Conservation (phyloP, 2,329 filamentous ascomycete genomes). For the Metarhizium robertsii region DNA sequence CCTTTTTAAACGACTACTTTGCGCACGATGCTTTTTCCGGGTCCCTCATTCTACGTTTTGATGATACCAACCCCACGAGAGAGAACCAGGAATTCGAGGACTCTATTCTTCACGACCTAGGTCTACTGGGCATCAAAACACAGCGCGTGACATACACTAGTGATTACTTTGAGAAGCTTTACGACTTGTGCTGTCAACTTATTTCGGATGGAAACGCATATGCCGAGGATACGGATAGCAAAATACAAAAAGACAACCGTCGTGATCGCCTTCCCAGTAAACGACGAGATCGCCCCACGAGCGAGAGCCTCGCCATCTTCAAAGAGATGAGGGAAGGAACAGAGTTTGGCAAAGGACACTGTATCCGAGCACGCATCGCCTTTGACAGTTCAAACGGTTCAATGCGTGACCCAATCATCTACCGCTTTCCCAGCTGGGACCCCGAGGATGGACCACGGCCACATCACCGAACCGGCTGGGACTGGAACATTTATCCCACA, state of each 20-base stretch:
- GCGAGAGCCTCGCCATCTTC: constrained; percentile 78
- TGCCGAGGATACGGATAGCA: constrained; percentile 77
- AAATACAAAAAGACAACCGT: constrained; percentile 71
- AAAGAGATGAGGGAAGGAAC: constrained; percentile 87
- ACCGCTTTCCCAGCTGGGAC: constrained; percentile 47
- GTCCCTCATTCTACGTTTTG: constrained; percentile 75
- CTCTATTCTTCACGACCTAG: constrained; percentile 76
- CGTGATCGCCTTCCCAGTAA: constrained; percentile 56
- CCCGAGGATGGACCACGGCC: constrained; percentile 49
- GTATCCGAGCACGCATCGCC: constrained; percentile 89
- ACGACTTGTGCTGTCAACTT: constrained; percentile 66
- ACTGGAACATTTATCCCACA: constrained; percentile 79
- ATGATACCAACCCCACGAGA: constrained; percentile 88
- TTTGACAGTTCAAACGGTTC: constrained; percentile 89
- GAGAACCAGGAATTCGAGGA: constrained; percentile 90
- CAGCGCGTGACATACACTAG: constrained; percentile 76
- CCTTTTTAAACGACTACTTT: constrained; percentile 82
- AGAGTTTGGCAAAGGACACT: constrained; percentile 71
- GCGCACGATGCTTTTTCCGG: constrained; percentile 84
- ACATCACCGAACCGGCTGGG: constrained; percentile 69
- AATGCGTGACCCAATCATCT: constrained; percentile 92
- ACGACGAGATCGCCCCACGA: constrained; percentile 65
- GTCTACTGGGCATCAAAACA: constrained; percentile 73
- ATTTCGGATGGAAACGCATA: constrained; percentile 78
- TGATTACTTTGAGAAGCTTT: constrained; percentile 81